Base-by-base conservation (phyloP, 768 basidiomycete species). In the Rossbeevera mucosa region DNA sequence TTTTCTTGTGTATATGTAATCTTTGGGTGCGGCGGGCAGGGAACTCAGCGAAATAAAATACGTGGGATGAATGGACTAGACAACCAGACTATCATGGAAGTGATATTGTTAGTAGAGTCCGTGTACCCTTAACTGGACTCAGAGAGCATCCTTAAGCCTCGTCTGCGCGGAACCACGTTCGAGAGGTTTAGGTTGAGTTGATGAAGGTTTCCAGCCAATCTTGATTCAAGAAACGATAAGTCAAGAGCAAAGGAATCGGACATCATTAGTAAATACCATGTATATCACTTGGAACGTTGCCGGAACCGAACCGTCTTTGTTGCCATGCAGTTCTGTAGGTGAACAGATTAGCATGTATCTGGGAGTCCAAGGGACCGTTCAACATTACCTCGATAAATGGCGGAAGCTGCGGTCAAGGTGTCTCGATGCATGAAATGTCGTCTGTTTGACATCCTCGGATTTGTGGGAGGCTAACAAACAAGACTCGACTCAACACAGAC, bases 211-310 rank as follows among this genome's bases (percentile, higher is more conserved):
- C 89, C 89, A 91, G 25, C 90, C 89, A 63, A 91, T 90, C 88
- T 89, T 56, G 45, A 31, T 21, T 25, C 44, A n/a, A 22, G 14
- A 38, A 48, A 18, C 43, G 5, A 38, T 41, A 30, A 48, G 33
- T 13, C 45, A 45, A 21, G 18, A 18, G 47, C 22, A 49, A 38
- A 28, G 20, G 8, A 5, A 18, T 18, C 9, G 2, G 2, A 7
- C 6, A 29, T 28, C 43, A 40, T 49, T 30, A 22, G 31, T 40
- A 70, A 78, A 56, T 57, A 91, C 95, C 80, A 97, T 86, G 68
- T 90, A 96, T 51, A 98, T 92, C 44, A 97, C 76, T 65, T 97
- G 92, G 70, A 97, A 99, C 6, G 96, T 99, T 14, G 96, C 96
- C 3, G 94, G 90, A 30, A 98, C 76, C 12, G 79, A 78, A 14